Evolutionary conservation across 2,329 filamentous ascomycete genomes (phyloP), one percentile per base, ranked within the genome.

Genomic region (Colletotrichum siamense): DNA sequence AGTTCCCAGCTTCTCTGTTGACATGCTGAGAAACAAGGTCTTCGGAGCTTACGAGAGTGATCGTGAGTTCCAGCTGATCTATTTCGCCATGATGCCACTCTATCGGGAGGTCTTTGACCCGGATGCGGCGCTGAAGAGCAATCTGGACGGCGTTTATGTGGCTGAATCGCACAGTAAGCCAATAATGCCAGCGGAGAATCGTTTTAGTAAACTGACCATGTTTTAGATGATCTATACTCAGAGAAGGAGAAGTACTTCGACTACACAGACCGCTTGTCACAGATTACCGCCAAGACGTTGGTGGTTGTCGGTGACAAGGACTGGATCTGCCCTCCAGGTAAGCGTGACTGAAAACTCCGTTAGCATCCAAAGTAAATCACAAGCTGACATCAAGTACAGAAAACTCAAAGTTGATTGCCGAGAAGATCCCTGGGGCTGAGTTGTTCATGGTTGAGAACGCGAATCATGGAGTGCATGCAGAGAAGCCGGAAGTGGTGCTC

Each of bases 281-380:
- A 72, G 9, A 82, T 86, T 28, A 82, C 78, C 7, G 83, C 84
- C 15, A 83, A 81, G 57, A 85, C 84, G 0, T 76, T 86, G 39
- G 81, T 86, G 3, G 71, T 86, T 12, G 84, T 86, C 5, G 85
- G 85, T 4, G 82, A 82, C 5, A 79, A 82, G 70, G 85, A 86
- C 69, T 86, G 85, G 85, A 86, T 87, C 16, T 87, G 85, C 52
- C 84, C 85, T 4, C 81, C 81, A 34, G 81, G 82, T 83, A 77
- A 44, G 80, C 39, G 62, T 44, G 9, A 8, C 30, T 22, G 8
- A 8, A 10, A 34, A 15, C 7, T 5, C 1, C 5, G 18, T 13
- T 34, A 12, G 9, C 22, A n/a, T 1, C n/a, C 3, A 52, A 6
- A 59, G 5, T 59, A 12, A 10, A n/a, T 18, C 39, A 12, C 57